These are phyloP conservation scores for Sporobolomyces pararoseus DNA, from an alignment of 768 basidiomycete genomes.

Conservation along the genomic window DNA sequence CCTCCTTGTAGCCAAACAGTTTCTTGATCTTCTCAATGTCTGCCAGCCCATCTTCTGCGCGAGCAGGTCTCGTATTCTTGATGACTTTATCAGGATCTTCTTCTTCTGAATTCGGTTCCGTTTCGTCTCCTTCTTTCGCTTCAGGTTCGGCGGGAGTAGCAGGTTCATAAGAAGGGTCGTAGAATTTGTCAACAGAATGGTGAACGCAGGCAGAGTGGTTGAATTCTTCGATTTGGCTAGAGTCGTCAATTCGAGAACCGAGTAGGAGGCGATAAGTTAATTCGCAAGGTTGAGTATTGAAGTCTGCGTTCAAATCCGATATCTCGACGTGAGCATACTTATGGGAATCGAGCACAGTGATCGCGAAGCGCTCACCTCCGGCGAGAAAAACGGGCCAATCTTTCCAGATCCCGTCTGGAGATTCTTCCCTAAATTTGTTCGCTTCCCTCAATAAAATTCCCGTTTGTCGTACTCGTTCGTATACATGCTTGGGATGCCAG, in stretches of 20 bases:
- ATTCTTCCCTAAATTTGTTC: slow-evolving; percentile 55
- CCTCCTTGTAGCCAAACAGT: slow-evolving; percentile 50
- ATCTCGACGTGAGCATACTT: too few species aligned
- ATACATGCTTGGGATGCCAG: slow-evolving; percentile 85
- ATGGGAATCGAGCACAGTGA: too few species aligned
- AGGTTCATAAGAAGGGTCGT: slow-evolving; percentile 29
- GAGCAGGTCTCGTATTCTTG: slow-evolving; percentile 65
- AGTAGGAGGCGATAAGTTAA: slow-evolving; percentile 74
- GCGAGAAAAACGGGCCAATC: slow-evolving; percentile 77
- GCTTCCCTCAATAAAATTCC: slow-evolving; percentile 69
- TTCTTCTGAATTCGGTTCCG: slow-evolving; percentile 51
- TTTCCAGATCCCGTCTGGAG: slow-evolving; percentile 49
- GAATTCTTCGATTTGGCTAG: slow-evolving; percentile 51
- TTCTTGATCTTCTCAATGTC: slow-evolving; percentile 57
- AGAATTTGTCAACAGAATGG: slow-evolving; percentile 34
- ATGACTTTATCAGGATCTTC: slow-evolving; percentile 68
- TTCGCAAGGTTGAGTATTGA: slow-evolving; percentile 82
- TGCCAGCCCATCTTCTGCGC: slow-evolving; percentile 65
- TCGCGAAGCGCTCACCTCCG: slow-evolving; percentile 62
- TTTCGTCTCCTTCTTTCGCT: slow-evolving; percentile 42
- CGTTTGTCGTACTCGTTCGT: slow-evolving; percentile 70
- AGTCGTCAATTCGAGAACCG: slow-evolving; percentile 57
- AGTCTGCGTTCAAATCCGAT: slow-evolving; percentile 68
- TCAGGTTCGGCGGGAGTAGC: slow-evolving; percentile 20
- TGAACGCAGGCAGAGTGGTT: slow-evolving; percentile 35